Base-by-base conservation (phyloP, 2,329 filamentous ascomycete genomes). In the Pseudogymnoascus verrucosus region DNA sequence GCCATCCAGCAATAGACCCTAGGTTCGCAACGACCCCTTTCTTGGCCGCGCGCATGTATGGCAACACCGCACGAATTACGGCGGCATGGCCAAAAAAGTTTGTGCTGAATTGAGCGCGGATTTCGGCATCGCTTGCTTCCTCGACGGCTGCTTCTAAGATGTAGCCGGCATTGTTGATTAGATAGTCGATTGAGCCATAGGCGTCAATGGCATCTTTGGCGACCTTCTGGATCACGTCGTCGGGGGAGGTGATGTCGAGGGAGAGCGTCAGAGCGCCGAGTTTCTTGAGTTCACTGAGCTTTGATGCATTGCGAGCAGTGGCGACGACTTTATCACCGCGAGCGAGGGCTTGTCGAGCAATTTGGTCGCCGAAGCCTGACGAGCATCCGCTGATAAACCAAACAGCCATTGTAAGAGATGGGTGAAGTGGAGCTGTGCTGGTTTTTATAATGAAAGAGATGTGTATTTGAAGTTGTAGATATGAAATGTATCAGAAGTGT, bases 51-150 rank as follows among this genome's bases (percentile, higher is more conserved):
- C 81, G 77, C 70, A 84, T 75, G 23, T 75, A 71, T 0, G 81
- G 80, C 0, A 83, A 70, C 10, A 78, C 76, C 0, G 80, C 80
- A 6, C 78, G 78, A 28, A 77, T 75, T 0, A 82, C 76, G 64
- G 79, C 81, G 60, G 82, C 71, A 14, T 74, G 71, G 6, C 81
- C 82, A 66, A 84, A 80, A 47, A 84, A 80, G 63, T 85, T 85
- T 39, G 80, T 82, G 70, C 79, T 77, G 71, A 82, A 83, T 10
- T 71, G 67, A 21, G 75, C 70, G 44, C 72, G 71, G 21, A 76
- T 74, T 68, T 81, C 77, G n/a, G 73, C 69, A 10, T 74, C 73
- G 8, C 75, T 66, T 66, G 76, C 67, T 68, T 80, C 78, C 63
- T 81, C 79, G 6, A 80, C 68, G 2, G 75, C 77, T n/a, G 77